Evolutionary conservation across 768 basidiomycete species (phyloP).

Genomic region (Pleurotus tuoliensis): DNA sequence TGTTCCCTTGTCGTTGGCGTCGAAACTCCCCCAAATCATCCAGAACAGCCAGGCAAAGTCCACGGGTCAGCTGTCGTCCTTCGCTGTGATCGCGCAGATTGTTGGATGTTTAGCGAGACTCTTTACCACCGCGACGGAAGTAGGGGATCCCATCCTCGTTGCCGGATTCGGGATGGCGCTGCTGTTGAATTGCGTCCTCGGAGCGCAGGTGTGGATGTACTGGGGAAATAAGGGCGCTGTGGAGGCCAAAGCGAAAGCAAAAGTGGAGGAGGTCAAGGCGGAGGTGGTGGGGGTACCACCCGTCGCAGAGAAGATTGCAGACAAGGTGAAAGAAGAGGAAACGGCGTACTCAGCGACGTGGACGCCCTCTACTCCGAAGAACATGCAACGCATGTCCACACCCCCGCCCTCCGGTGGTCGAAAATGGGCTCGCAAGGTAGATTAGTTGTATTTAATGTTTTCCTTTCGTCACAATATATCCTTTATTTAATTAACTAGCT

Average conservation of each 20-base stretch:
- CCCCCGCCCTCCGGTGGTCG: constrained; percentile 51
- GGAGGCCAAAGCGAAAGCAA: constrained; percentile 14
- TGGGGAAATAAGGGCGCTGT: constrained; percentile 50
- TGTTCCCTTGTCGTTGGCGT: constrained; percentile 86
- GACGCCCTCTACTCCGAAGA: constrained; percentile 12
- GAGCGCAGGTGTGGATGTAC: constrained; percentile 80
- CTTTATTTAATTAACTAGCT: too few species aligned
- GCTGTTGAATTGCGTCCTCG: constrained; percentile 78
- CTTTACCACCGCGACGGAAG: constrained; percentile 90
- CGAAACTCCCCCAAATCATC: constrained; percentile 91
- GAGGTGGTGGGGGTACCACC: constrained; percentile 12
- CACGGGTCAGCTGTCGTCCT: constrained; percentile 92
- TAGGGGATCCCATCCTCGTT: constrained; percentile 74
- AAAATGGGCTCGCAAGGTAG: constrained; percentile 74
- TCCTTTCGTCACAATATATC: too few species aligned
- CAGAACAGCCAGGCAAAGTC: constrained; percentile 72
- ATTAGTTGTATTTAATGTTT: constrained; percentile 28
- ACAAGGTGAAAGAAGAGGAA: constrained; percentile 17
- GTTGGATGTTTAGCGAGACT: constrained; percentile 86
- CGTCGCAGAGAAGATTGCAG: constrained; percentile 16
- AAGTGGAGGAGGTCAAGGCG: constrained; percentile 8
- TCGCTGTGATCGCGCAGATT: constrained; percentile 87
- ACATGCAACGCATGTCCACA: constrained; percentile 36
- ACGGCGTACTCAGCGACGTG: not conserved
- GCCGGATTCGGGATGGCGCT: constrained; percentile 86